phyloP scores from a whole-genome alignment of 371 early-diverging fungal species.

The Mortierella sp. region DNA sequence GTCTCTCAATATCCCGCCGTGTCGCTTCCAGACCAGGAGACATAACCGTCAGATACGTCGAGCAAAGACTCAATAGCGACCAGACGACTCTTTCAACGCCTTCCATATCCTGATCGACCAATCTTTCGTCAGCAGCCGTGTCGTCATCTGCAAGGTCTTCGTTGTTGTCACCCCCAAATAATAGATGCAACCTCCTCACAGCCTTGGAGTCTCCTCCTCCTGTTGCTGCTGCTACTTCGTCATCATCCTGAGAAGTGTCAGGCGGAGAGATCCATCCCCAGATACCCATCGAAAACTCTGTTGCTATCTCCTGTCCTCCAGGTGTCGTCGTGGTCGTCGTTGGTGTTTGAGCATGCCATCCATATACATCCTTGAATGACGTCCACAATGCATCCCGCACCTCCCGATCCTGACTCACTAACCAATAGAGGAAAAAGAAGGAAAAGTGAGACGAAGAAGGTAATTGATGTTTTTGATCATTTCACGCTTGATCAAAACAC shows the following conservation, averaged over 20 bases:
- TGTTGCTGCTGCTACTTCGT: neutral
- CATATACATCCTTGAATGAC: neutral
- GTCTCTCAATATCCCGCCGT: constrained; percentile 14
- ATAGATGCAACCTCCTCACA: neutral
- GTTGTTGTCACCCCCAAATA: neutral
- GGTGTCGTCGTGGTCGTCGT: too few relatives aligned
- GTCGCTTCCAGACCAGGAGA: constrained; percentile 16
- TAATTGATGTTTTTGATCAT: neutral
- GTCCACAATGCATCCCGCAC: constrained; percentile 26
- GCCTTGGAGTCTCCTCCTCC: neutral
- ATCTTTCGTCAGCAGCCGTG: neutral
- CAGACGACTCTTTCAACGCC: neutral
- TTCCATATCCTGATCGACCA: neutral
- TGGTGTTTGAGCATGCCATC: neutral
- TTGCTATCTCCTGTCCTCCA: neutral
- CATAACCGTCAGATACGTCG: constrained; percentile 22
- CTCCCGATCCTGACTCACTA: constrained; percentile 25
- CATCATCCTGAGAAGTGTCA: neutral
- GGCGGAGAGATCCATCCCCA: neutral
- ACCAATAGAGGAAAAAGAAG: neutral
- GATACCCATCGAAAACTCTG: neutral
- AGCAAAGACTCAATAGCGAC: constrained; percentile 26
- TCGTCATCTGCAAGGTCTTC: neutral
- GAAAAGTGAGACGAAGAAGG: neutral
- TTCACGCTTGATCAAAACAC: too few relatives aligned